Percentiles rank a stretch among this genome's conserved stretches.
These are phyloP conservation scores for Hysterium pulicare DNA, from an alignment of 2,329 filamentous ascomycete species.

Conservation along the genomic window DNA sequence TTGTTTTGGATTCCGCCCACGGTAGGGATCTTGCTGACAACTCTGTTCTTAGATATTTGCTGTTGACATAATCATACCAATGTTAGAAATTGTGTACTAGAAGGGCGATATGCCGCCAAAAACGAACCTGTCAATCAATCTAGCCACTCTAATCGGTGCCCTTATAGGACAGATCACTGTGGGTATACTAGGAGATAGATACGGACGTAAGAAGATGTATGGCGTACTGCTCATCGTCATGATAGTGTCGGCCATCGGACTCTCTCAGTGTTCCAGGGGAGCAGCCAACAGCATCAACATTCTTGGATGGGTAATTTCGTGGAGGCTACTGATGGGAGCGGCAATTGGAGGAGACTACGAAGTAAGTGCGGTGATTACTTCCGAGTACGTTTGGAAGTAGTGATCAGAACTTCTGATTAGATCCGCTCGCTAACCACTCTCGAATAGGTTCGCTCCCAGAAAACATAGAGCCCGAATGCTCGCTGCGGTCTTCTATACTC, in stretches of 20 bases:
- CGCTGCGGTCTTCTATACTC: slow-evolving; percentile 66
- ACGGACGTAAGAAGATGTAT: slow-evolving; percentile 51
- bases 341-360: slow-evolving; percentile 67
- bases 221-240: slow-evolving; percentile 49
- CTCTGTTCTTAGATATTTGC: slow-evolving; percentile 37
- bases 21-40: background rate
- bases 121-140: slow-evolving; percentile 41
- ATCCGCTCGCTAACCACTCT: too few species aligned
- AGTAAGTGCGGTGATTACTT: slow-evolving; percentile 63
- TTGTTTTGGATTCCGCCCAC: background rate
- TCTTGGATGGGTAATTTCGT: slow-evolving; percentile 46
- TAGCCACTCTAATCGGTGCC: slow-evolving; percentile 43
- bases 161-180: slow-evolving; percentile 48
- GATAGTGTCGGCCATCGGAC: slow-evolving; percentile 46
- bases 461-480: slow-evolving; percentile 66
- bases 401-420: too few species aligned
- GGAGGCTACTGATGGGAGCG: slow-evolving; percentile 48
- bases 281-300: slow-evolving; percentile 33
- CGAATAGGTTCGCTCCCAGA: slow-evolving; percentile 48
- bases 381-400: slow-evolving; percentile 52
- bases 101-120: slow-evolving; percentile 17
- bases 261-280: slow-evolving; percentile 46
- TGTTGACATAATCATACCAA: slow-evolving; percentile 50
- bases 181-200: slow-evolving; percentile 46
- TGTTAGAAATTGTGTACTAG: slow-evolving; percentile 50